Percentiles rank a stretch among this genome's conserved stretches.
Conservation (phyloP, 208 protist genomes). For the Tritrichomonas foetus region DNA sequence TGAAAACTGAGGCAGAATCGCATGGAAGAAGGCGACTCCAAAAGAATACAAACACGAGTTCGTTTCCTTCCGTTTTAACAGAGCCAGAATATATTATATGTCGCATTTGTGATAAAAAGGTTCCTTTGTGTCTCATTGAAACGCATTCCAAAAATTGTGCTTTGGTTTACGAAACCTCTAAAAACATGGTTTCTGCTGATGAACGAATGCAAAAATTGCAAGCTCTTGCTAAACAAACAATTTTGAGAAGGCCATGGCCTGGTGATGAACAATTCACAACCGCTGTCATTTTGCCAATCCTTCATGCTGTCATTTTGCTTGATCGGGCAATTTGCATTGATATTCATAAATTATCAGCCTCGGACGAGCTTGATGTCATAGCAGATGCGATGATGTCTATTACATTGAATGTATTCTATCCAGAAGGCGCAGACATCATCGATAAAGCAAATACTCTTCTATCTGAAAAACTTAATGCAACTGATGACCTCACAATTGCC, state of each 20-base stretch:
- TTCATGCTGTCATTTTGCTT: background rate
- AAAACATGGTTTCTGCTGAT: background rate
- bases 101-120: background rate
- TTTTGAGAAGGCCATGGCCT: background rate
- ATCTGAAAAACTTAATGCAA: background rate
- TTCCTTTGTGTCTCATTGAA: background rate
- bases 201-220: background rate
- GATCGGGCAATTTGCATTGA: background rate
- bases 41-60: too few species aligned
- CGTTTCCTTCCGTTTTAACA: too few species aligned
- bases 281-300: background rate
- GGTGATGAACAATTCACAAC: background rate
- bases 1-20: too few species aligned
- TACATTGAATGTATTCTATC: background rate
- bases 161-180: background rate
- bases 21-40: too few species aligned
- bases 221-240: background rate
- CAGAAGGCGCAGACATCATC: background rate
- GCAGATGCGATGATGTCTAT: background rate
- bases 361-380: background rate
- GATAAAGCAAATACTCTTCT: background rate
- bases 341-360: background rate
- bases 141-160: background rate
- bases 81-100: background rate
- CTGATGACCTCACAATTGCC: background rate